Evolutionary conservation across 2,329 filamentous ascomycete species (phyloP).

Genomic region (Pleomassaria siparia): DNA sequence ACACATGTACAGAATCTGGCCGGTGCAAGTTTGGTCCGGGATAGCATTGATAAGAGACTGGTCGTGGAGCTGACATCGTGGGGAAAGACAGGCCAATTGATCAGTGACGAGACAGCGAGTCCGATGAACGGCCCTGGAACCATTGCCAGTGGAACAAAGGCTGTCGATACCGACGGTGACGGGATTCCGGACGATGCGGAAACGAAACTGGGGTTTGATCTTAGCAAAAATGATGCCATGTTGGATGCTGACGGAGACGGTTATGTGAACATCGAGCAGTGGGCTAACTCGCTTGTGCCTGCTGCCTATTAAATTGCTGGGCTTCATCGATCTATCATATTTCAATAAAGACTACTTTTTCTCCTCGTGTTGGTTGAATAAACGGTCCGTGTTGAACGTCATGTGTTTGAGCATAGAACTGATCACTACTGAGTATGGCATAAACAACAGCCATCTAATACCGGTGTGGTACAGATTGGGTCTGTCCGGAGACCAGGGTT

Average conservation of each 20-base stretch:
- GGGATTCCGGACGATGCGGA: constrained; percentile 56
- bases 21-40: constrained; percentile 50
- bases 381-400: too few relatives aligned
- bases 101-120: constrained; percentile 49
- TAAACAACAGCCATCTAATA: too few relatives aligned
- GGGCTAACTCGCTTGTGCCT: constrained; percentile 52
- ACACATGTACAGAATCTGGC: constrained; percentile 44
- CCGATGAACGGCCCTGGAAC: constrained; percentile 46
- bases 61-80: constrained; percentile 50
- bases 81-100: constrained; percentile 49
- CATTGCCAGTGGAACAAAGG: constrained; percentile 43
- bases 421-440: too few relatives aligned
- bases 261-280: constrained; percentile 53
- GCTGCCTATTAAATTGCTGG: constrained; percentile 16
- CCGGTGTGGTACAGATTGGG: too few relatives aligned
- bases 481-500: background rate
- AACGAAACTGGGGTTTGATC: constrained; percentile 45
- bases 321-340: background rate
- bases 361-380: too few relatives aligned
- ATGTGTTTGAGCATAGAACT: too few relatives aligned
- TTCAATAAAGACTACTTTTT: too few relatives aligned
- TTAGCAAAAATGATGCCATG: constrained; percentile 44
- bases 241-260: constrained; percentile 44
- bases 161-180: constrained; percentile 51
- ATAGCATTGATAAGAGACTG: constrained; percentile 48